A percentile compares a stretch with the other conserved stretches of the same genome.
Evolutionary conservation across 306 rosid genomes (phyloP).

Genomic region (Vigna unguiculata): DNA sequence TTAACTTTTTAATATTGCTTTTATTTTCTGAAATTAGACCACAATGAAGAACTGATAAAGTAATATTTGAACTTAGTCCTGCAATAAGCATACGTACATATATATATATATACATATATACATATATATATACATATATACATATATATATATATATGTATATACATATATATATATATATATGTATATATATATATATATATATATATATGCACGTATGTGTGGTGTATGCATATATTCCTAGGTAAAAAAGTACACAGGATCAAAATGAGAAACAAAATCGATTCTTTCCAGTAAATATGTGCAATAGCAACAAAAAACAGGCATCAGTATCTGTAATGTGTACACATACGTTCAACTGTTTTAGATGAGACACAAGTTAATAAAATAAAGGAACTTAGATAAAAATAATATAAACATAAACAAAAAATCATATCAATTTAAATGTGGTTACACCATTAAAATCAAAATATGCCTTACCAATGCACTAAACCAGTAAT

Average conservation of each 20-base stretch:
- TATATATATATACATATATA: too few species aligned
- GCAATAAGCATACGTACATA: neutral
- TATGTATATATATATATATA: too few species aligned
- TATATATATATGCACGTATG: neutral
- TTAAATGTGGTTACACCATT: conserved; percentile 18
- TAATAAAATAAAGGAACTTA: conserved; percentile 3
- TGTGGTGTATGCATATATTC: neutral
- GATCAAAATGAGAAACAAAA: conserved; percentile 19
- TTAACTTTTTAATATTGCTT: neutral
- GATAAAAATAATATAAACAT: conserved; percentile 16
- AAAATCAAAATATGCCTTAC: conserved; percentile 56
- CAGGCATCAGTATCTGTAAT: conserved; percentile 2
- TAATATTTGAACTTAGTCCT: neutral
- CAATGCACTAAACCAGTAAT: conserved; percentile 85
- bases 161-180: too few species aligned
- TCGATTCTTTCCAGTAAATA: conserved; percentile 4
- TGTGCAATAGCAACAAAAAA: neutral
- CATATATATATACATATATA: too few species aligned
- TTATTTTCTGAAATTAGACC: neutral
- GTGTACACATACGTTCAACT: conserved; percentile 2
- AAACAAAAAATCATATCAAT: neutral
- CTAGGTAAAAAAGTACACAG: neutral
- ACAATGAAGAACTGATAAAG: neutral
- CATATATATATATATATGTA: too few species aligned
- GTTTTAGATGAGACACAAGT: neutral